Conservation (phyloP, 805 yeast species). For the Millerozyma miso region DNA sequence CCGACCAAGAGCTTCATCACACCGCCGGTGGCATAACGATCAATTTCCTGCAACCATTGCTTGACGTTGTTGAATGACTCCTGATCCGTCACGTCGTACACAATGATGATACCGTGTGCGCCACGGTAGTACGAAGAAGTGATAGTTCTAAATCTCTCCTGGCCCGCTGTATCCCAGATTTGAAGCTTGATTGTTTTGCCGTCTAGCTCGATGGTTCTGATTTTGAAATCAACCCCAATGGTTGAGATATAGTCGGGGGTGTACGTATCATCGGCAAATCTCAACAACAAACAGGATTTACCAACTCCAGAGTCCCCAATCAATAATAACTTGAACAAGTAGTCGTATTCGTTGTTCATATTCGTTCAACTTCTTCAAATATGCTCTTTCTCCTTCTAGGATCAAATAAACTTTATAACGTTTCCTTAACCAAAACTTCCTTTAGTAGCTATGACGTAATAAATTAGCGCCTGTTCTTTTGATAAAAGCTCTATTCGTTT, state of each 20-base stretch:
- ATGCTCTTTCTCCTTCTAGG: neutral
- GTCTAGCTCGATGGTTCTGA: constrained; percentile 86
- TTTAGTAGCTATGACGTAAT: neutral
- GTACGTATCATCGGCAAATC: constrained; percentile 97
- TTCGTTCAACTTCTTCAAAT: constrained; percentile 1
- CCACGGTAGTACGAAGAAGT: constrained; percentile 98
- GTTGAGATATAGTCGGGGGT: constrained; percentile 96
- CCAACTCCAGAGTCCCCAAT: constrained; percentile 99
- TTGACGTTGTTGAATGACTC: constrained; percentile 94
- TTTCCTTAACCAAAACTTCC: neutral
- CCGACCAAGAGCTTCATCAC: constrained; percentile 95
- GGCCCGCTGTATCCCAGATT: constrained; percentile 99
- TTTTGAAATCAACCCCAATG: constrained; percentile 94
- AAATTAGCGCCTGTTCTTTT: neutral
- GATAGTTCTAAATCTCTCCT: constrained; percentile 96
- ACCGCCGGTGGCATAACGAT: constrained; percentile 96
- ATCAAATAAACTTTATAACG: neutral
- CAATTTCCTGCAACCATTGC: constrained; percentile 98
- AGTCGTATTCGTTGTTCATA: constrained; percentile 96
- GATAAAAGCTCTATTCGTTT: neutral
- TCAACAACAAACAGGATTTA: constrained; percentile 86
- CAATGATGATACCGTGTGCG: constrained; percentile 97
- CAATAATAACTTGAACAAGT: constrained; percentile 86
- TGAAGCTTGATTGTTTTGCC: constrained; percentile 97
- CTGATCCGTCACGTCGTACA: constrained; percentile 96